These are phyloP conservation scores for Blastomyces percursus DNA, from an alignment of 2,329 filamentous ascomycete species.

Conservation along the genomic window DNA sequence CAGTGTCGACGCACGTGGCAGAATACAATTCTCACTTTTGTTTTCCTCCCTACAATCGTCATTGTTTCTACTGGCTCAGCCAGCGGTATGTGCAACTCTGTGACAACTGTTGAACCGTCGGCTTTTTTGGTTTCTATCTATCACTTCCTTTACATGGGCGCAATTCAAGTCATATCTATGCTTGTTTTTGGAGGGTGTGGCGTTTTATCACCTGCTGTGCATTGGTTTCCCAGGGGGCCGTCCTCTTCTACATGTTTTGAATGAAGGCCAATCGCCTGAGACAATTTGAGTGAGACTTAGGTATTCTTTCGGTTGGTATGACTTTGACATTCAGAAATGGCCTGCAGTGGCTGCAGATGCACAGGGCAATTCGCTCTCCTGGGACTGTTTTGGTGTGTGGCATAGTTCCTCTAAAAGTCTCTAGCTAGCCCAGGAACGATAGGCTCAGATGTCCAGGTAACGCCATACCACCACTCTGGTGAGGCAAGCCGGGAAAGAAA, in stretches of 20 bases:
- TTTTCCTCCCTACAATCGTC: not conserved
- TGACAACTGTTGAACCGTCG: not conserved
- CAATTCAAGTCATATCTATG: not conserved
- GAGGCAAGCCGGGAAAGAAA: not conserved
- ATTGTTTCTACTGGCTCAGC: not conserved
- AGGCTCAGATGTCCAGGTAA: not conserved
- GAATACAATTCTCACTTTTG: not conserved
- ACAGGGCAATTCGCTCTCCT: not conserved
- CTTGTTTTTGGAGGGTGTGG: not conserved
- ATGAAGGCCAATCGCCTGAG: not conserved
- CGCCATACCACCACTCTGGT: not conserved
- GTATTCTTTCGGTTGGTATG: not conserved
- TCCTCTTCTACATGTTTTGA: not conserved
- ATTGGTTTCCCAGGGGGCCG: not conserved
- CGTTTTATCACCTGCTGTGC: not conserved
- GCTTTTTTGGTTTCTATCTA: no score
- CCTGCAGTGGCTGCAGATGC: not conserved
- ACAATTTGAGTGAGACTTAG: not conserved
- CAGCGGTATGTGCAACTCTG: not conserved
- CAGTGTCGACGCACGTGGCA: not conserved
- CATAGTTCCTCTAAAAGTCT: not conserved
- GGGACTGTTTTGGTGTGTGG: not conserved
- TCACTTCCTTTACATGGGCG: not conserved
- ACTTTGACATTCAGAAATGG: constrained; percentile 1
- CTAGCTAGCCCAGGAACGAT: not conserved